Base-by-base conservation (phyloP, 306 rosid genomes). In the Spatholobus suberectus region DNA sequence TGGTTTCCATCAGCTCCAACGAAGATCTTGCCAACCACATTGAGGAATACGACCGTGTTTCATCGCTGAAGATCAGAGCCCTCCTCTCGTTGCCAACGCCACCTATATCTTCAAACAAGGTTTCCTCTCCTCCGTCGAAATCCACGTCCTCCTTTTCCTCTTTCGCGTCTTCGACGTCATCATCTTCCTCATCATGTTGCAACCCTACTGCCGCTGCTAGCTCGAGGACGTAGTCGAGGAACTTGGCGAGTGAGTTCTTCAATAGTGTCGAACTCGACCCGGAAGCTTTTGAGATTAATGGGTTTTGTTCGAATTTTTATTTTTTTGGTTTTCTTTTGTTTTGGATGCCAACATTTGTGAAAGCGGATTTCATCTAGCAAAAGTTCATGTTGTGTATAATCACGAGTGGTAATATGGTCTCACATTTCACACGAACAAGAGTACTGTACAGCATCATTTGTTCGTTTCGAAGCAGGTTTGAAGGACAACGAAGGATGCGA, bases 11-110 rank as follows among this genome's bases (percentile, higher is more conserved):
- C 55, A 96, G 94, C 55, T 89, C 90, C 75, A 94, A 92, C 37
- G 99, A 96, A 84, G 99, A 96, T 73, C 96, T 96, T 35, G 88
- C 81, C 24, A 96, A 94, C 82, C 92, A 94, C 49, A 78, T 94
- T 26, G 99, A 96, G 82, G 99, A 96, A 79, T 96, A 92, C 77
- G 96, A 92, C 73, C 91, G 85, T 35, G 83, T 81, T 29, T 84
- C 88, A 3, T 80, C 76, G 29, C 69, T 96, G 83, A 96, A 96
- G 90, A 88, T 96, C 86, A 91, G 91, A 89, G 95, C 92, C 44
- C 91, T 94, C 84, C 94, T 96, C 58, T 90, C 92, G n/a, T n/a
- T n/a, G n/a, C n/a, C n/a, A n/a, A n/a, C n/a, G 29, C 92, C 84
- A 57, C 89, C 90, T 54, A 95, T 86, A 79, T 79, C 90, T 41